Evolutionary conservation across 1,139 yeast species (phyloP), one percentile per base, ranked within the genome.

Genomic region (Blastobotrys apis): DNA sequence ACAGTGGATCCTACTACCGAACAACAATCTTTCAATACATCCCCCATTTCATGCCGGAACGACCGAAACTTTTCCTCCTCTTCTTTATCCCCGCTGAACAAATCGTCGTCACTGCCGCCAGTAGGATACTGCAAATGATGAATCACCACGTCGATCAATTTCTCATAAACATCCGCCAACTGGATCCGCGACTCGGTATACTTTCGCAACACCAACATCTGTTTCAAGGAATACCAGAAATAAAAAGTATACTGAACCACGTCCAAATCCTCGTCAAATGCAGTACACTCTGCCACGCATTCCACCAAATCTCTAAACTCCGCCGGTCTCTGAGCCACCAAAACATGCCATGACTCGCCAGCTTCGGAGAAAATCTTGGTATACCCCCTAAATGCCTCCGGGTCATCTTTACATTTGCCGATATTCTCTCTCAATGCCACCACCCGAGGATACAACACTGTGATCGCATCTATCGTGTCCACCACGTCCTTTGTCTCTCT

Each of bases 11-110:
- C 97, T 33, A 86, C 80, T 2, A 92, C 90, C 1, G 86, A 84
- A 55, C 97, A 86, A 66, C 97, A 88, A 62, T 90, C 96, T 60
- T 92, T 94, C 51, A 94, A 70, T 10, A 92, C 95, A 62, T 92
- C 97, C 25, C 97, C 97, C 85, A 92, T 86, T 51, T 88, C 96
- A 65, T 92, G 94, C 57, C 99, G 74, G 65, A 90, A 92, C 45
- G 87, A 94, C 58, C 86, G 81, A 63, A 94, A 94, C 62, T 86
- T 86, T 59, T 92, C 99, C 62, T 88, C 96, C 47, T 80, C 85
- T 63, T 88, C 97, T 50, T 74, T 74, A 57, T 80, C 82, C 30
- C 81, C 81, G 36, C 69, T 71, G 53, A 81, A 81, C 34, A 77
- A 61, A 39, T 68, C 69, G 8, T 53, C 64, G 9, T 55, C 49